Base-by-base conservation (phyloP, 495 filamentous ascomycete genomes). In the Choiromyces venosus region DNA sequence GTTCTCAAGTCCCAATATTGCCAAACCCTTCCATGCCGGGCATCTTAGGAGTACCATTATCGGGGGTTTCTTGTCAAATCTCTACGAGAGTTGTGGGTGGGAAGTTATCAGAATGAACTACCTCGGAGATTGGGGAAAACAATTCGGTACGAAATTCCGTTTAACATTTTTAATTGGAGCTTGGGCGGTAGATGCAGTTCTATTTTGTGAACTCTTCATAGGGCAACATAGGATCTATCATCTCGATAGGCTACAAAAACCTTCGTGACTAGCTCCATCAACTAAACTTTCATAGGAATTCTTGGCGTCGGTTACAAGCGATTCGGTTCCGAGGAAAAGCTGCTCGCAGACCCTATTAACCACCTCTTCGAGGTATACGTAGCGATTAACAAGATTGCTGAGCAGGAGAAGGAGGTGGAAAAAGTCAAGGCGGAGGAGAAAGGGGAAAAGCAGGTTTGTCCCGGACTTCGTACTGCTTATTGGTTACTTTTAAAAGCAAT, bases 41-140 rank as follows among this genome's bases (percentile, higher is more conserved):
- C 89, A 91, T 82, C 84, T 91, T 65, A 86, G 89, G 67, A 88
- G 86, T 68, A 90, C 89, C 21, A 90, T 91, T 74, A 89, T 91
- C 67, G 89, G 89, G 64, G 88, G 87, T 61, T 91, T 90, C 81
- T 76, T 91, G 9, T 83, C 87, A 37, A 89, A 88, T 74, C 78
- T 91, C 4, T 88, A 89, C 77, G 84, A 87, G 69, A 83, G 82
- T 29, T 86, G 85, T 18, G 88, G 88, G 25, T 90, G 87, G 88
- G 87, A 89, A 71, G 88, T 90, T 1, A 78, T 85, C 64, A 82
- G 87, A 70, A 87, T 91, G 81, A 91, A 91, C 82, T 91, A 89
- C 69, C 85, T 90, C 37, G 89, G 89, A 37, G 89, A 91, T 77
- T 91, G 88, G 88, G 89, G 89, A 14, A 90, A 90, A 77, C 88